Evolutionary conservation across 768 basidiomycete species (phyloP), one percentile per base, ranked within the genome.

Genomic region (Leccinum ochraceum): DNA sequence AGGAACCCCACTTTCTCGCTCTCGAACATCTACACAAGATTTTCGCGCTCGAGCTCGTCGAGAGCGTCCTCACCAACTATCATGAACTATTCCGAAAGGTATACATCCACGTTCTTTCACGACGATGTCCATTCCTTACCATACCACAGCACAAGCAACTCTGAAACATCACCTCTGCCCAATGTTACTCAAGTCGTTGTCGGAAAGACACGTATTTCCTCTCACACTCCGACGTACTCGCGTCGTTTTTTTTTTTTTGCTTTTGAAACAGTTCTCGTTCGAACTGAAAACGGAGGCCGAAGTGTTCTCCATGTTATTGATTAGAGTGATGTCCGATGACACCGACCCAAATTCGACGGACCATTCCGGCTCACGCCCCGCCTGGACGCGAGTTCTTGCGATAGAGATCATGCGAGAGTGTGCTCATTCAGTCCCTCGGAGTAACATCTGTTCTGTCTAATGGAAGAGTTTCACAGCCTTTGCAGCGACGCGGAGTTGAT

Each of bases 31-130:
- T 98, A 50, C 92, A 91, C 67, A 89, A 95, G 74, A 98, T 96
- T 0, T 98, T 98, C 66, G 94, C 95, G 0, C 77, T 99, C n/a
- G 96, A 99, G 75, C 78, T 98, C 56, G 93, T 98, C 39, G 96
- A 99, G 77, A 98, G 95, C 67, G 92, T 98, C 2, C 77, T 99
- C 54, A 95, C 94, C 6, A 95, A 95, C 70, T 95, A 95, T 67
- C 88, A 94, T 63, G 83, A 81, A n/a, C 79, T 94, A 0, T 95
- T 95, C 71, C 83, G 89, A 55, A 85, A 89, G 79, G 95, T 39
- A 77, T 70, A 32, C 20, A 1, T 30, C n/a, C 7, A 24, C 26
- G 1, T 50, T 36, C 48, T 48, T 44, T 58, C 5, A 24, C 7
- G 6, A 55, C 6, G 10, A 56, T 6, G 14, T 37, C 30, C 37